Evolutionary conservation across 2,329 filamentous ascomycete species (phyloP).

Genomic region (Truncatella angustata): DNA sequence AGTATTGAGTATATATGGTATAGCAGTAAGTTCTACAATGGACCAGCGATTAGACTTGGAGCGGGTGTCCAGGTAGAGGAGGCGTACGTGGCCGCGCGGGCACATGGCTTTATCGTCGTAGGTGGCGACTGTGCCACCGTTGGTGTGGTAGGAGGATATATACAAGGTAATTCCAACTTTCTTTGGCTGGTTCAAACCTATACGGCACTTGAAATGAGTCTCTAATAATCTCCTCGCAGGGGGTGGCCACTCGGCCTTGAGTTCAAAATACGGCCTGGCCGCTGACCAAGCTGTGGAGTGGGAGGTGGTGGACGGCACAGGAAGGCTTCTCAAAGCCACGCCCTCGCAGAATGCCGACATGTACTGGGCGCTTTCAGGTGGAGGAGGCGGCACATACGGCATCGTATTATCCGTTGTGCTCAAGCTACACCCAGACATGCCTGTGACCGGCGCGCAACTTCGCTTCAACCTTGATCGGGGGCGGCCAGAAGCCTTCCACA

Average conservation of each 20-base stretch:
- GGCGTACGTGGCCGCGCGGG: background rate
- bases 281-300: constrained; percentile 58
- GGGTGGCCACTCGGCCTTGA: constrained; percentile 56
- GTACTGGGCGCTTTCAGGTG: constrained; percentile 62
- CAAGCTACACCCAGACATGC: constrained; percentile 44
- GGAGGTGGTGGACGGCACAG: constrained; percentile 53
- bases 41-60: background rate
- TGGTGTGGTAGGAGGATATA: constrained; percentile 4
- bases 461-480: constrained; percentile 39
- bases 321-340: constrained; percentile 46
- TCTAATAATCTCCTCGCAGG: too few species aligned
- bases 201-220: too few species aligned
- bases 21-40: background rate
- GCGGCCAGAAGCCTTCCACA: constrained; percentile 11
- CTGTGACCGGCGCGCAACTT: constrained; percentile 42
- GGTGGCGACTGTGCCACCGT: background rate
- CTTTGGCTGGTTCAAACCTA: too few species aligned
- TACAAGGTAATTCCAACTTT: too few species aligned
- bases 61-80: background rate
- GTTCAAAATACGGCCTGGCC: constrained; percentile 52
- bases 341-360: constrained; percentile 50
- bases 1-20: background rate
- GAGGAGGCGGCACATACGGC: constrained; percentile 58
- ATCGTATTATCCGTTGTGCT: constrained; percentile 55
- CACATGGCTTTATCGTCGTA: background rate